Percentiles rank a stretch among this genome's conserved stretches.
These are phyloP conservation scores for Spongospora subterranea DNA, from an alignment of 208 protist genomes.

Conservation along the genomic window DNA sequence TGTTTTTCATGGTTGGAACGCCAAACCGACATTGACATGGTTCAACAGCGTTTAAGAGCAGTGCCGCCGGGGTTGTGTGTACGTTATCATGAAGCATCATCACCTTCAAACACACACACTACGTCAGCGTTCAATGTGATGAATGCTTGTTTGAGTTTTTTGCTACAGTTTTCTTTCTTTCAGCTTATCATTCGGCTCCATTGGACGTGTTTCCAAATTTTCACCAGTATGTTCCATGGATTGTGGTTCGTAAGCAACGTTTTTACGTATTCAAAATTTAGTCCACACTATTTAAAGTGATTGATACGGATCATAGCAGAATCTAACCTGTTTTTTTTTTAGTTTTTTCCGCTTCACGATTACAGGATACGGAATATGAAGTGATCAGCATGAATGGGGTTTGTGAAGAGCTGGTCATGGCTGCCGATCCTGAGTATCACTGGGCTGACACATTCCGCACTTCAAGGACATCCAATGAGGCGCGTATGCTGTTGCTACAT, in stretches of 20 bases:
- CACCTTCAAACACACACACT: no score
- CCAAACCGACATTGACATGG: background rate
- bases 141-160: no score
- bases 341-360: slow-evolving; percentile 17
- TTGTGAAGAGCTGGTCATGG: slow-evolving; percentile 79
- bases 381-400: slow-evolving; percentile 64
- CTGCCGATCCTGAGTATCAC: slow-evolving; percentile 81
- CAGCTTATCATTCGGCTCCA: no score
- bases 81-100: no score
- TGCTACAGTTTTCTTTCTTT: no score
- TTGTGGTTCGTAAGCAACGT: no score
- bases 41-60: slow-evolving; percentile 34
- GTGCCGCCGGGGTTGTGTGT: slow-evolving; percentile 7
- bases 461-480: slow-evolving; percentile 76
- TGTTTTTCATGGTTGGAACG: background rate
- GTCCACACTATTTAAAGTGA: no score
- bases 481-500: slow-evolving; percentile 74
- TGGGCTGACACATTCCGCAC: slow-evolving; percentile 78
- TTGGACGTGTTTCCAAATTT: background rate
- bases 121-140: no score
- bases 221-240: no score
- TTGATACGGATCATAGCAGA: no score
- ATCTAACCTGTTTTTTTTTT: background rate
- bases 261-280: no score
- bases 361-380: background rate